Evolutionary conservation across 73 alveolate species (phyloP).

Genomic region (Tetrahymena malaccensis): DNA sequence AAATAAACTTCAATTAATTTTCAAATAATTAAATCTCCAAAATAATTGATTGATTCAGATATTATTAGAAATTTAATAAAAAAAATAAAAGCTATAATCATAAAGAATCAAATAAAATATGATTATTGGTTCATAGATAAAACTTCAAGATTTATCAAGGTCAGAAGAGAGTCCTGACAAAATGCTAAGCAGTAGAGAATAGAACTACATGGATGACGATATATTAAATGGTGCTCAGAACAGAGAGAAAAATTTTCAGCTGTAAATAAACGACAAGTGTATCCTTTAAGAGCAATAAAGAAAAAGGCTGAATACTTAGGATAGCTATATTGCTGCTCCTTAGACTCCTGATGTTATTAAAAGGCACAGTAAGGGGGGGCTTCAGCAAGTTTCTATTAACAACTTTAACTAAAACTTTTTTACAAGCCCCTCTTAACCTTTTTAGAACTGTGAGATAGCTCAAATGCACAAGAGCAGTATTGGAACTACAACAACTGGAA

Average conservation of each 20-base stretch:
- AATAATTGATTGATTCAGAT: background rate
- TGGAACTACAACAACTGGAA: background rate
- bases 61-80: background rate
- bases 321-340: background rate
- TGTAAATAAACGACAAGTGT: background rate
- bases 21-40: background rate
- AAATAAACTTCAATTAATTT: background rate
- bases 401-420: background rate
- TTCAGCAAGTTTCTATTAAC: background rate
- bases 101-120: background rate
- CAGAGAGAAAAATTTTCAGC: background rate
- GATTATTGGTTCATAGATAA: background rate
- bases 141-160: background rate
- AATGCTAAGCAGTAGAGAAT: background rate
- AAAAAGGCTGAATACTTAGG: background rate
- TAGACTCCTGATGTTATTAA: background rate
- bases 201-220: background rate
- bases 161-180: background rate
- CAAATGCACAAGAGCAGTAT: background rate
- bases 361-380: background rate
- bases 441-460: background rate
- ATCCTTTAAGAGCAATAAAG: background rate
- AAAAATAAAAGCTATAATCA: background rate
- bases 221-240: background rate
- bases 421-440: background rate